phyloP scores from a whole-genome alignment of 345 rosid species.

The Erucastrum elatum region DNA sequence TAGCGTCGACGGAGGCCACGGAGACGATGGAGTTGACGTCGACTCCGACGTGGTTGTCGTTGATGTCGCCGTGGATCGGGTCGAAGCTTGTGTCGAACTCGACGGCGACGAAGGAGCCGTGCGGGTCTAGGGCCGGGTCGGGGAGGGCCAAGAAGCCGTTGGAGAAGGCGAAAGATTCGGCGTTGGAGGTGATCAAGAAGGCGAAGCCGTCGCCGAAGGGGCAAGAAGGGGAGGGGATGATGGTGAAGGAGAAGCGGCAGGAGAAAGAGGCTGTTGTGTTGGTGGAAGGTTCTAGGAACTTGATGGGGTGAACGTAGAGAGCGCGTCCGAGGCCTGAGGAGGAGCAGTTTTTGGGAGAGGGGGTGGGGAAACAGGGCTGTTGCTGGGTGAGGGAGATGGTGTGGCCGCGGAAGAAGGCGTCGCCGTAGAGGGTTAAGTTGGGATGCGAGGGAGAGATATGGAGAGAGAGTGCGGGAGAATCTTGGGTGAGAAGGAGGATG shows the following conservation, averaged over 20 bases:
- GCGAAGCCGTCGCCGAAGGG: constrained; percentile 77
- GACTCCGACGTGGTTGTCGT: constrained; percentile 66
- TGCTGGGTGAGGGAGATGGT: constrained; percentile 71
- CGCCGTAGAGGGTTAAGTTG: constrained; percentile 70
- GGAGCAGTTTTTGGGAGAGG: constrained; percentile 35
- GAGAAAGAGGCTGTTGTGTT: constrained; percentile 63
- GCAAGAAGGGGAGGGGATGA: constrained; percentile 53
- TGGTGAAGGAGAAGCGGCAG: constrained; percentile 67
- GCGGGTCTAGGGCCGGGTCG: constrained; percentile 39
- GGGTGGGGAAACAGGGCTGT: constrained; percentile 42
- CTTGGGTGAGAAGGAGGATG: constrained; percentile 37
- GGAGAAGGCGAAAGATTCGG: constrained; percentile 62
- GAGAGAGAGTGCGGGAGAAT: constrained; percentile 37
- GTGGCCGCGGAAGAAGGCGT: constrained; percentile 53
- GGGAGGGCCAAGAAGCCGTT: constrained; percentile 74
- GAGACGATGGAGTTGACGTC: constrained; percentile 57
- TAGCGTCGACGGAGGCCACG: constrained; percentile 54
- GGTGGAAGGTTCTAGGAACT: constrained; percentile 54
- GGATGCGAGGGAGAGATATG: constrained; percentile 38
- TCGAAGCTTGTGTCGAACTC: constrained; percentile 74
- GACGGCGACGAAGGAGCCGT: constrained; percentile 66
- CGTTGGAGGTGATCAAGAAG: constrained; percentile 74
- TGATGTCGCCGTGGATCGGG: constrained; percentile 56
- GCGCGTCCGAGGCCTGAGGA: constrained; percentile 57
- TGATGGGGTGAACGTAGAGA: constrained; percentile 54